Evolutionary conservation across 139 green algal genomes (phyloP).

Genomic region (Pleodorina starrii): DNA sequence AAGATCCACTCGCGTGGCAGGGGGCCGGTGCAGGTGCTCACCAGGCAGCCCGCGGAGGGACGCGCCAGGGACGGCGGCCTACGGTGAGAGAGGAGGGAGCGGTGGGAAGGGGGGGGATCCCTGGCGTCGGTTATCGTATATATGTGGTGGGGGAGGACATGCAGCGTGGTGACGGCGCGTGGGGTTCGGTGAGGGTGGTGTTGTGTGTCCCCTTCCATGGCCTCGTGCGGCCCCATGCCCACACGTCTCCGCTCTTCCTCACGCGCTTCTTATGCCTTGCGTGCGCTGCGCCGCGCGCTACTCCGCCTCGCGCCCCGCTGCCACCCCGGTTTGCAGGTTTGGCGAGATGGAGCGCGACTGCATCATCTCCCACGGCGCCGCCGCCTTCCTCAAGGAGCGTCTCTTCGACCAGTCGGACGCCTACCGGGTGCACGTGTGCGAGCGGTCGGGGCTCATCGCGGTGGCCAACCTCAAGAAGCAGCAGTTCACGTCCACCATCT

Average conservation of each 20-base stretch:
- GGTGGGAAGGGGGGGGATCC: background rate
- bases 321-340: conserved; percentile 26
- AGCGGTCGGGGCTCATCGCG: conserved; percentile 86
- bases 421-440: conserved; percentile 92
- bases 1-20: conserved; percentile 94
- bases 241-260: too few relatives aligned
- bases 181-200: too few relatives aligned
- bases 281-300: too few relatives aligned
- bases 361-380: conserved; percentile 93
- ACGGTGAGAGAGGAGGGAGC: conserved; percentile 57
- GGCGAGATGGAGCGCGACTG: conserved; percentile 63
- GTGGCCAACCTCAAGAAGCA: conserved; percentile 93
- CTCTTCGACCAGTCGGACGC: conserved; percentile 91
- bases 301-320: too few relatives aligned
- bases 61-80: conserved; percentile 95
- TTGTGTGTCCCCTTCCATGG: too few relatives aligned
- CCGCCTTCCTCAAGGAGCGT: conserved; percentile 92
- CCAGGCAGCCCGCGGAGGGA: conserved; percentile 96
- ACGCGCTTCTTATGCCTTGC: too few relatives aligned
- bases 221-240: too few relatives aligned
- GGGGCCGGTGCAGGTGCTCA: conserved; percentile 96
- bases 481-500: conserved; percentile 81
- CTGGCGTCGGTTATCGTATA: too few relatives aligned
- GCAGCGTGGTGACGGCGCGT: too few relatives aligned
- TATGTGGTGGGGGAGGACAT: too few relatives aligned